Percentiles rank a stretch among this genome's conserved stretches.
These are phyloP conservation scores for Geranium brycei DNA, from an alignment of 345 rosid genomes.

Conservation along the genomic window DNA sequence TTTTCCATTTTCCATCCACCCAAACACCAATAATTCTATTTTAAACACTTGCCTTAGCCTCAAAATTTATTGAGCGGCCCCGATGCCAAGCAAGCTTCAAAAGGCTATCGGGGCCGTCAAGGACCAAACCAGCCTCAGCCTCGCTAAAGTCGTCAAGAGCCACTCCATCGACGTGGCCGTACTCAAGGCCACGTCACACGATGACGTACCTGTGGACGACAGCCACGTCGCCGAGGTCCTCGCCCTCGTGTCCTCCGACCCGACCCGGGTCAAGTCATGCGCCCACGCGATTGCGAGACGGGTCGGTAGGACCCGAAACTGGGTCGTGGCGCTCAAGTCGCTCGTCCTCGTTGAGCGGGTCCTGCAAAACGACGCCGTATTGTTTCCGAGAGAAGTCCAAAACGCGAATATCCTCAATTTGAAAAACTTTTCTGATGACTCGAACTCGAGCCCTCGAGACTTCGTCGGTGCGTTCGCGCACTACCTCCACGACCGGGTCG, in stretches of 20 bases:
- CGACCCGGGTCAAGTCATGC: slow-evolving; percentile 40
- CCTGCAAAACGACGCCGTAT: slow-evolving; percentile 72
- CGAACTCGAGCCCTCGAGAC: slow-evolving; percentile 67
- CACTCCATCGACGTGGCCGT: slow-evolving; percentile 53
- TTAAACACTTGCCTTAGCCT: no score
- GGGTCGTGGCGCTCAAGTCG: slow-evolving; percentile 80
- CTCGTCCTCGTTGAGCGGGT: slow-evolving; percentile 59
- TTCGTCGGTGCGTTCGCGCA: slow-evolving; percentile 50
- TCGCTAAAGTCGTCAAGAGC: slow-evolving; percentile 60
- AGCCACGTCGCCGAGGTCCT: slow-evolving; percentile 46
- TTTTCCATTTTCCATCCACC: no score
- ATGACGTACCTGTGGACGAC: slow-evolving; percentile 56
- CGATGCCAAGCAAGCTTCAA: slow-evolving; percentile 75
- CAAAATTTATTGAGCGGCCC: no score
- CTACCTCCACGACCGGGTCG: slow-evolving; percentile 61
- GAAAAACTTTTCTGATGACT: slow-evolving; percentile 49
- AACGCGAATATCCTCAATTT: slow-evolving; percentile 66
- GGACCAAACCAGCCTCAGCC: slow-evolving; percentile 80
- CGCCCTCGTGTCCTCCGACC: slow-evolving; percentile 35
- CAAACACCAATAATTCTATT: no score
- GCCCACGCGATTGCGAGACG: slow-evolving; percentile 51
- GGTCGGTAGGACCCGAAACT: slow-evolving; percentile 53
- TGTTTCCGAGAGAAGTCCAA: slow-evolving; percentile 59
- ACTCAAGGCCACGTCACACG: slow-evolving; percentile 76
- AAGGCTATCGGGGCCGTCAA: slow-evolving; percentile 82